Base-by-base conservation (phyloP, 2,329 filamentous ascomycete genomes). In the Neofusicoccum sp. region DNA sequence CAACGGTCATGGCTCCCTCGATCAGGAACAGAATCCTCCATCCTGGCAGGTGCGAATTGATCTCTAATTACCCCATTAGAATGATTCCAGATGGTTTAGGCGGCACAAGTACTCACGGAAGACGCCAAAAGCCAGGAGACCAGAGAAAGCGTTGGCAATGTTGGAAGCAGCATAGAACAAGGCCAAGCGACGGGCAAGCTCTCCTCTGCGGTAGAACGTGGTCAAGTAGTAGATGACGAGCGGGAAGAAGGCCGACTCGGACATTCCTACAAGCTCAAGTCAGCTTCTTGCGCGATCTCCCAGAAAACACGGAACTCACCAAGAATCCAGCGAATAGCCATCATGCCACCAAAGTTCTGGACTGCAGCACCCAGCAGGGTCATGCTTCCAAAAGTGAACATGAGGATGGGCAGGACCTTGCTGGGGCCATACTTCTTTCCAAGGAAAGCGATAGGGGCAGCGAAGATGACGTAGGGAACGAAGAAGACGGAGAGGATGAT, bases 81-180 rank as follows among this genome's bases (percentile, higher is more conserved):
- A 43, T 28, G 6, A 11, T 14, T 11, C 11, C 11, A 16, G 16
- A 28, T 33, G 12, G n/a, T 4, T 14, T 33, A 28, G 28, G 3
- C 12, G 1, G 28, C 11, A 12, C 1, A 9, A 7, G 22, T 7
- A 62, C 59, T 16, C 36, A 31, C 86, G 85, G 72, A 89, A 89
- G 6, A 86, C 83, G 3, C 83, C 85, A 64, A 84, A 88, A 0
- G 85, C 80, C 12, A 88, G 77, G 1, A 88, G 75, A 3, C 85
- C 85, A 0, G 83, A 83, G 68, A 89, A 89, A 2, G 87, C 87
- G 63, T 85, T 87, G 28, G 90, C 90, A 64, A 93, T 89, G 70
- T 89, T 90, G 29, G 85, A 87, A 0, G 89, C 89, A 0, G 89
- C 90, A 68, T 93, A 93, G 77, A 92, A 92, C 64, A 92, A 78